Base-by-base conservation (phyloP, 2,329 filamentous ascomycete genomes). In the Microcera coccophila region DNA sequence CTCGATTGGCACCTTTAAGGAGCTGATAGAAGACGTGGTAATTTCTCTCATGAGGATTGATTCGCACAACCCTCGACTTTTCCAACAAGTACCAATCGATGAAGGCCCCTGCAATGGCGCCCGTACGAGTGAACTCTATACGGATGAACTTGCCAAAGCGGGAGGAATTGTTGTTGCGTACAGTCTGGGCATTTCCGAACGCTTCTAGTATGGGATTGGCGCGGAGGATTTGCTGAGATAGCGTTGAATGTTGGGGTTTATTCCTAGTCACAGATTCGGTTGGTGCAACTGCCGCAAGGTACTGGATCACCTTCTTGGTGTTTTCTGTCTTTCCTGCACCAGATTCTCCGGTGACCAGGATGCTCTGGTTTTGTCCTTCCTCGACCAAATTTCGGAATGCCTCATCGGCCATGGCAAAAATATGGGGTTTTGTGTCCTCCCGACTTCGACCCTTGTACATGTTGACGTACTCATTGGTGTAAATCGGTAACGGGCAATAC, bases 241-340 rank as follows among this genome's bases (percentile, higher is more conserved):
- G 80, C 46, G 89, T 95, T 11, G 89, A 86, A 48, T 91, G 80
- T 52, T 76, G 73, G 4, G 66, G 62, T 71, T 84, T 68, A 69
- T 74, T 69, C 73, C 83, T 70, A 65, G 78, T 62, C 2, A 84
- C 77, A 0, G 84, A 82, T 46, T 97, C 91, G 0, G 87, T 81
- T 32, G 87, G 86, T 9, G 93, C 93, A 35, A 98, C 93, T 2
- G 93, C 90, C 12, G 93, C 93, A 33, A 98, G 81, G 61, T 98
- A 98, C 60, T 98, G 94, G 42, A 98, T 98, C 55, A 98, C 93
- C 65, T 98, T 98, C 63, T 98, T 98, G 14, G 93, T 98, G 63
- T 98, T 98, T 64, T 98, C 93, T 0, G 93, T 98, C 71, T 98
- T 98, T 56, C 93, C 93, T 24, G 93, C 93, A 62, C 93, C 93